These are phyloP conservation scores for Diplodia mutila DNA, from an alignment of 2,329 filamentous ascomycete genomes.

Conservation along the genomic window DNA sequence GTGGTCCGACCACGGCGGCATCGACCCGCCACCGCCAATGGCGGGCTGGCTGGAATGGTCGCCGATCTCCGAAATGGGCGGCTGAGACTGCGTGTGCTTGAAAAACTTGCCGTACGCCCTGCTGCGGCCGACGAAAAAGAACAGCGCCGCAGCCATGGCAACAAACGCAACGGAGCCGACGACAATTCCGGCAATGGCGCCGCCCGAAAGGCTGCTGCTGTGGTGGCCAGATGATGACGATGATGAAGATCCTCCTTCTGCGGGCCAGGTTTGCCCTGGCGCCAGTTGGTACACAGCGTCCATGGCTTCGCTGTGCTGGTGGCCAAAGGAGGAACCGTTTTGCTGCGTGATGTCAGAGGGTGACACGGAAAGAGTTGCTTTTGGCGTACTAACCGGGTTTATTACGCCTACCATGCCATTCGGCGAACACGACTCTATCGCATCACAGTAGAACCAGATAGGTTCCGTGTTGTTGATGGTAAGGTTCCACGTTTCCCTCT, in stretches of 20 bases:
- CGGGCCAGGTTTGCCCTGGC: slow-evolving; percentile 47
- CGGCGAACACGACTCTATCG: slow-evolving; percentile 64
- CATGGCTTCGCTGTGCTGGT: slow-evolving; percentile 27
- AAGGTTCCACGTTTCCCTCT: slow-evolving; percentile 34
- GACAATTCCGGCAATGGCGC: slow-evolving; percentile 59
- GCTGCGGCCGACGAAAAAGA: slow-evolving; percentile 65
- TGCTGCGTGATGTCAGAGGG: slow-evolving; percentile 1
- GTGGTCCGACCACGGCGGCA: slow-evolving; percentile 8
- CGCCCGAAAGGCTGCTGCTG: slow-evolving; percentile 37
- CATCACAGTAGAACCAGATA: slow-evolving; percentile 52
- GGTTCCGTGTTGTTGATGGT: slow-evolving; percentile 42
- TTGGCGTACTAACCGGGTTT: slow-evolving; percentile 61
- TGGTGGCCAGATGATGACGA: slow-evolving; percentile 21
- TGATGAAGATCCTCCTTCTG: slow-evolving; percentile 34
- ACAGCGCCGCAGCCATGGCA: slow-evolving; percentile 60
- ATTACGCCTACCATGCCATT: slow-evolving; percentile 77
- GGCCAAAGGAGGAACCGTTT: neutral
- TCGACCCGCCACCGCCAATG: neutral
- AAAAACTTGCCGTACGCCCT: slow-evolving; percentile 27
- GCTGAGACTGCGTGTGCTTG: slow-evolving; percentile 10
- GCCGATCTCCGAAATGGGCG: slow-evolving; percentile 1
- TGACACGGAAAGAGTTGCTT: neutral
- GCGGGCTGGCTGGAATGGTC: neutral
- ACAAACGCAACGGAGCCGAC: slow-evolving; percentile 66
- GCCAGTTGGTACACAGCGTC: slow-evolving; percentile 36